Conservation (phyloP, 768 basidiomycete species). For the Agrocybe praecox region DNA sequence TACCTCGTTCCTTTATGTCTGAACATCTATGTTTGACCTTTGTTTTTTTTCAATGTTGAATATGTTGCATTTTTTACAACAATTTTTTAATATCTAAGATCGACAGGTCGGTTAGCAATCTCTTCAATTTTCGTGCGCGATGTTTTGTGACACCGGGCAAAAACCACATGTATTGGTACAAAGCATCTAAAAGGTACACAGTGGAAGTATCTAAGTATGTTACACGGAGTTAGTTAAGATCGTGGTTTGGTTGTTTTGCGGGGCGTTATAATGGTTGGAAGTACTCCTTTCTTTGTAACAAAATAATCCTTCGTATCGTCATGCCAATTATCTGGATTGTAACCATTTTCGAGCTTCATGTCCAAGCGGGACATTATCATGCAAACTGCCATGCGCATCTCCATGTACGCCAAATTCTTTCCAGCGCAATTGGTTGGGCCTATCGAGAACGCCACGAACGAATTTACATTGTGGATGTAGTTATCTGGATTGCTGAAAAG, state of each 20-base stretch:
- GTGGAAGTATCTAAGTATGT: neutral
- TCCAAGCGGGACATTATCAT: slow-evolving; percentile 29
- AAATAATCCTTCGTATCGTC: slow-evolving; percentile 32
- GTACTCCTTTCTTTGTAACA: slow-evolving; percentile 29
- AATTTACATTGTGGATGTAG: slow-evolving; percentile 23
- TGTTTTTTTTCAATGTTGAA: neutral
- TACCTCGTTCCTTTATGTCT: neutral
- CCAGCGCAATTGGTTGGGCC: slow-evolving; percentile 58
- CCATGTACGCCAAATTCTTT: slow-evolving; percentile 36
- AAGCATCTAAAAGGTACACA: neutral
- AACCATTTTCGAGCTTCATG: slow-evolving; percentile 24
- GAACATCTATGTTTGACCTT: neutral
- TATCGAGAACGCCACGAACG: slow-evolving; percentile 39
- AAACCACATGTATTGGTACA: no score
- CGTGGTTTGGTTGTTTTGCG: slow-evolving; percentile 18
- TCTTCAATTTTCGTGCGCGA: no score
- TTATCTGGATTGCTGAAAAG: slow-evolving; percentile 30
- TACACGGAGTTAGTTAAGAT: neutral
- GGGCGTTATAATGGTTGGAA: slow-evolving; percentile 33
- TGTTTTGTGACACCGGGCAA: no score
- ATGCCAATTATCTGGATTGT: slow-evolving; percentile 28
- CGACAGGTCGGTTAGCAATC: no score
- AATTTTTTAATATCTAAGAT: no score
- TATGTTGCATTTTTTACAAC: neutral
- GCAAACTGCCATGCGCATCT: slow-evolving; percentile 34